These are phyloP conservation scores for Ostreobium quekettii DNA, from an alignment of 139 green algal species.

Conservation along the genomic window DNA sequence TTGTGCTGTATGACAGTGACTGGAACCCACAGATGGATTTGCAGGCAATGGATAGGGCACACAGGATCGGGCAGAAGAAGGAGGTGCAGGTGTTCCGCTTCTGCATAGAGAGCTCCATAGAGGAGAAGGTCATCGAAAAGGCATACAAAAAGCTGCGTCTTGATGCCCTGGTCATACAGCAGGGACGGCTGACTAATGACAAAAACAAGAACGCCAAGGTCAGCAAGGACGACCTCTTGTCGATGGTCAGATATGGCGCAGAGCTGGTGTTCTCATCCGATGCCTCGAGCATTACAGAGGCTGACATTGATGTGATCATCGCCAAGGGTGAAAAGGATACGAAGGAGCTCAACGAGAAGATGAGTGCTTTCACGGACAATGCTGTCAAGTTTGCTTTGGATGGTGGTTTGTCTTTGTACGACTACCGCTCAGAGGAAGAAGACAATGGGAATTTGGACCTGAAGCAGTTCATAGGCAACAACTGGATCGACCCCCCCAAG, in stretches of 20 bases:
- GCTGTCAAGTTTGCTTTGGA: conserved; percentile 92
- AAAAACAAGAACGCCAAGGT: conserved; percentile 74
- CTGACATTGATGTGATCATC: conserved; percentile 94
- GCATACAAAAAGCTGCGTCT: conserved; percentile 99
- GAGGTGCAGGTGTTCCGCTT: conserved; percentile 98
- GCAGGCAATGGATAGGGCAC: conserved; percentile 96
- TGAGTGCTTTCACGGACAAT: conserved; percentile 91
- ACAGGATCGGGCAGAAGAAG: conserved; percentile 99
- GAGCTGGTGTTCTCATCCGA: conserved; percentile 90
- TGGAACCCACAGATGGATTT: conserved; percentile 55
- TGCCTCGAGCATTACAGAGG: conserved; percentile 48
- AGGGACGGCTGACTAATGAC: conserved; percentile 91
- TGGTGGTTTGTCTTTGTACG: conserved; percentile 73
- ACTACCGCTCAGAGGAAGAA: conserved; percentile 61
- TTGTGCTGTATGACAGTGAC: conserved; percentile 93
- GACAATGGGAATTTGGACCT: conserved; percentile 28
- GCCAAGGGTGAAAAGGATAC: conserved; percentile 85
- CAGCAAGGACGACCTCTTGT: conserved; percentile 97
- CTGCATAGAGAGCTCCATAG: conserved; percentile 93
- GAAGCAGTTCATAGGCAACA: conserved; percentile 46
- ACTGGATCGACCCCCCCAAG: conserved; percentile 95
- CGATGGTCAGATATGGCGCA: conserved; percentile 97
- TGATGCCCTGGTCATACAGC: conserved; percentile 98
- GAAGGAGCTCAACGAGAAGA: conserved; percentile 89
- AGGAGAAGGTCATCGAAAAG: conserved; percentile 99